These are phyloP conservation scores for Metarhizium humberi DNA, from an alignment of 2,329 filamentous ascomycete genomes.

Conservation along the genomic window DNA sequence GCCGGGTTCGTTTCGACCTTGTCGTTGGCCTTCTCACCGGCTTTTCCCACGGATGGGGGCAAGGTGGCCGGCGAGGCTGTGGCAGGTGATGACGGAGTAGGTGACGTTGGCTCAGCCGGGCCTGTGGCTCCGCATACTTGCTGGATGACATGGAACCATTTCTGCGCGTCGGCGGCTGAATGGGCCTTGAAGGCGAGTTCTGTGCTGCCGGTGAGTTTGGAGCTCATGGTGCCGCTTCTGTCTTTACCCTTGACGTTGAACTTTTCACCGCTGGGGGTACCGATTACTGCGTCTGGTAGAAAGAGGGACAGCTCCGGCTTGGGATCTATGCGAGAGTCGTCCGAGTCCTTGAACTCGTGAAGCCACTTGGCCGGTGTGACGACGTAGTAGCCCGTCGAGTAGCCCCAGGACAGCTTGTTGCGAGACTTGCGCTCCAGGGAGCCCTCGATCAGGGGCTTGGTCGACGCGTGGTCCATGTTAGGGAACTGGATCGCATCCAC, in stretches of 20 bases:
- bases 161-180: slow-evolving; percentile 67
- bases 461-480: slow-evolving; percentile 76
- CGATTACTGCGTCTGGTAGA: slow-evolving; percentile 80
- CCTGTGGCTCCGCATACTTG: slow-evolving; percentile 45
- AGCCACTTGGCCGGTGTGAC: slow-evolving; percentile 81
- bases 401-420: slow-evolving; percentile 70
- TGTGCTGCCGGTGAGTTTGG: slow-evolving; percentile 68
- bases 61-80: slow-evolving; percentile 3
- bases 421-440: slow-evolving; percentile 84
- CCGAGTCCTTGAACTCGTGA: slow-evolving; percentile 93
- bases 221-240: slow-evolving; percentile 67
- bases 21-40: slow-evolving; percentile 5
- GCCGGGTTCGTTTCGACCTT: slow-evolving; percentile 11
- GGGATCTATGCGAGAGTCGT: slow-evolving; percentile 61
- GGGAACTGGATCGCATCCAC: slow-evolving; percentile 72
- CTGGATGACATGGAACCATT: slow-evolving; percentile 73
- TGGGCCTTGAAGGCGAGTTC: slow-evolving; percentile 86
- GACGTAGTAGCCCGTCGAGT: slow-evolving; percentile 78
- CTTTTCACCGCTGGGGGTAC: slow-evolving; percentile 63
- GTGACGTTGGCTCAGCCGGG: slow-evolving; percentile 23
- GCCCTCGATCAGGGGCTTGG: slow-evolving; percentile 78
- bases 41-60: neutral
- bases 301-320: slow-evolving; percentile 83
- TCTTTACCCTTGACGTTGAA: slow-evolving; percentile 97
- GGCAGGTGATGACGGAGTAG: slow-evolving; percentile 10